Conservation (phyloP, 495 filamentous ascomycete species). For the Penicillium longicatenatum region DNA sequence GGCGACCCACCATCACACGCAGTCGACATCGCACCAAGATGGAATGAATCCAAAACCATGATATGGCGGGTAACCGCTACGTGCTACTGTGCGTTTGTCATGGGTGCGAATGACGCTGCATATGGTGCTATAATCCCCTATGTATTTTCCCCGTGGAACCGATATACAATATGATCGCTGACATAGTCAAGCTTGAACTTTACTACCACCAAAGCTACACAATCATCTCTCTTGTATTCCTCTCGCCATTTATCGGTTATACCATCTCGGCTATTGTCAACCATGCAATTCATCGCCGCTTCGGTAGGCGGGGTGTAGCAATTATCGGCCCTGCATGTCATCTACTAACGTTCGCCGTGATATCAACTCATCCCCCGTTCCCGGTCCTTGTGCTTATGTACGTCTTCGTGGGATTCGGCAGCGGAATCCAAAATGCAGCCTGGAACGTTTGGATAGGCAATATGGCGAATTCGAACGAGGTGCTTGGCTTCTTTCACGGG, state of each 20-base stretch:
- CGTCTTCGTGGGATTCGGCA: conserved; percentile 57
- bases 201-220: conserved; percentile 58
- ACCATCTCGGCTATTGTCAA: conserved; percentile 52
- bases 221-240: conserved; percentile 59
- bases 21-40: conserved; percentile 20
- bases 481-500: conserved; percentile 58
- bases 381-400: conserved; percentile 57
- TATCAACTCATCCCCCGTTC: conserved; percentile 57
- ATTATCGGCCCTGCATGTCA: conserved; percentile 62
- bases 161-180: no score
- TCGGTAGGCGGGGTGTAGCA: conserved; percentile 74
- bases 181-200: conserved; percentile 45
- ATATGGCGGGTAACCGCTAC: conserved; percentile 25
- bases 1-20: conserved; percentile 19
- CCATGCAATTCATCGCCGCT: conserved; percentile 53
- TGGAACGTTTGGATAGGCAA: conserved; percentile 65
- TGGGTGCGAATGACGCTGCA: conserved; percentile 77
- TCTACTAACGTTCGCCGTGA: conserved; percentile 58
- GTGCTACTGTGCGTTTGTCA: conserved; percentile 47
- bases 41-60: conserved; percentile 28
- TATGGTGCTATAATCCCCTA: conserved; percentile 62
- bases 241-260: conserved; percentile 60
- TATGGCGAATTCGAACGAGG: conserved; percentile 57
- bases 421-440: conserved; percentile 57
- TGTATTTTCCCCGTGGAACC: conserved; percentile 12